Evolutionary conservation across 1,139 yeast genomes (phyloP).

Genomic region (Spencermartinsiella ligniputridi): DNA sequence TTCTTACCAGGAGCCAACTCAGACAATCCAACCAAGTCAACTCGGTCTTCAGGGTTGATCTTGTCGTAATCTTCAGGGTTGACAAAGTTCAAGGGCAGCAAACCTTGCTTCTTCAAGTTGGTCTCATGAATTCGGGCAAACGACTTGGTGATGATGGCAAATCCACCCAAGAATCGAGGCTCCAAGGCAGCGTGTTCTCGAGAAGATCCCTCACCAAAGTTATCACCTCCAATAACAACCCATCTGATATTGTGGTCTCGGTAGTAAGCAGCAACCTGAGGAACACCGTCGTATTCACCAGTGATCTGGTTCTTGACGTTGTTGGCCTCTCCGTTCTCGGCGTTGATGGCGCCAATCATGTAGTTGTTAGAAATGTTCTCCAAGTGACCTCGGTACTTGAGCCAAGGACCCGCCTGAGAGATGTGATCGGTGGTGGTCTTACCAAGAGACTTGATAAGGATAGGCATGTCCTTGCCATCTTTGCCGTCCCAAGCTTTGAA

Average conservation of each 20-base stretch:
- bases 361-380: conserved; percentile 98
- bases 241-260: conserved; percentile 88
- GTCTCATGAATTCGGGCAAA: conserved; percentile 96
- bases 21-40: conserved; percentile 81
- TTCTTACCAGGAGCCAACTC: conserved; percentile 91
- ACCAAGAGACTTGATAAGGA: conserved; percentile 93
- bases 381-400: conserved; percentile 99
- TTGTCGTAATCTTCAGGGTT: conserved; percentile 89
- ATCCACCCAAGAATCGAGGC: conserved; percentile 91
- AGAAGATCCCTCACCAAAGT: conserved; percentile 98
- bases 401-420: conserved; percentile 99
- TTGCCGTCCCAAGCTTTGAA: conserved; percentile 95
- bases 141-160: conserved; percentile 83
- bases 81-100: conserved; percentile 89
- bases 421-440: conserved; percentile 99
- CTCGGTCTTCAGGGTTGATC: conserved; percentile 85
- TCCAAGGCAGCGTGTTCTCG: conserved; percentile 98
- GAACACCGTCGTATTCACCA: conserved; percentile 91
- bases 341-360: conserved; percentile 99
- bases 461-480: conserved; percentile 85
- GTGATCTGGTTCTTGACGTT: conserved; percentile 83
- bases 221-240: conserved; percentile 95
- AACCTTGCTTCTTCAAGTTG: conserved; percentile 91
- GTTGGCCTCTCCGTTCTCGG: conserved; percentile 95
- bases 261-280: conserved; percentile 93